These are phyloP conservation scores for Flagelloscypha sp. DNA, from an alignment of 768 basidiomycete species.

Conservation along the genomic window DNA sequence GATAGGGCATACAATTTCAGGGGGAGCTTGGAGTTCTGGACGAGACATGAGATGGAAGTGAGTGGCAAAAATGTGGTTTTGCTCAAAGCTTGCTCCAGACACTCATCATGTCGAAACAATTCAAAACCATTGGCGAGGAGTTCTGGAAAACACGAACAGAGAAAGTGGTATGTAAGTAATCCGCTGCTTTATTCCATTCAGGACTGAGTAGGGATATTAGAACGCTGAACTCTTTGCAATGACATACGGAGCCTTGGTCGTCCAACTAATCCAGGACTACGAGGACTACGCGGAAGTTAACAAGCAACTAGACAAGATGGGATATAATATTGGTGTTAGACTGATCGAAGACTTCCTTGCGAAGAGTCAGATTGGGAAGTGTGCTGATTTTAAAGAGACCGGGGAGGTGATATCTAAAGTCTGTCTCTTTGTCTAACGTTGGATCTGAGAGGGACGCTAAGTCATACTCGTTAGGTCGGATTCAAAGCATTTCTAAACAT, in stretches of 20 bases:
- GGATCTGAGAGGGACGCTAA: no score
- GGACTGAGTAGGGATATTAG: slow-evolving; percentile 34
- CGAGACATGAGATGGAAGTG: slow-evolving; percentile 53
- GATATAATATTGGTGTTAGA: slow-evolving; percentile 94
- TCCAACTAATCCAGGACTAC: slow-evolving; percentile 98
- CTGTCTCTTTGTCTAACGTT: slow-evolving; percentile 13
- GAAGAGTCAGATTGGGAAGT: slow-evolving; percentile 83
- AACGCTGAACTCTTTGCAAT: slow-evolving; percentile 96
- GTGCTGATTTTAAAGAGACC: slow-evolving; percentile 87
- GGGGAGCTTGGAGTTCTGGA: slow-evolving; percentile 82
- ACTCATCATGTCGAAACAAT: no score
- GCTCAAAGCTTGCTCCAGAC: no score
- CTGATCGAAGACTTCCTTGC: slow-evolving; percentile 97
- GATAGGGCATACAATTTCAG: slow-evolving; percentile 67
- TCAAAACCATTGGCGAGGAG: slow-evolving; percentile 88
- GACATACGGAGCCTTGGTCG: slow-evolving; percentile 95
- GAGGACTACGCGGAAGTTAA: slow-evolving; percentile 95
- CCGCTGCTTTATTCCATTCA: slow-evolving; percentile 1
- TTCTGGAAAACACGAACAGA: slow-evolving; percentile 92
- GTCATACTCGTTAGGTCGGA: slow-evolving; percentile 57
- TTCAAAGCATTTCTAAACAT: slow-evolving; percentile 98
- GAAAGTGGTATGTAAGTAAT: slow-evolving; percentile 66
- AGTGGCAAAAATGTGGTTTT: background rate
- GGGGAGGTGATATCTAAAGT: slow-evolving; percentile 96
- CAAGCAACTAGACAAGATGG: slow-evolving; percentile 98